Evolutionary conservation across 2,329 filamentous ascomycete species (phyloP), one percentile per base, ranked within the genome.

Genomic region (Fusarium pseudograminearum): DNA sequence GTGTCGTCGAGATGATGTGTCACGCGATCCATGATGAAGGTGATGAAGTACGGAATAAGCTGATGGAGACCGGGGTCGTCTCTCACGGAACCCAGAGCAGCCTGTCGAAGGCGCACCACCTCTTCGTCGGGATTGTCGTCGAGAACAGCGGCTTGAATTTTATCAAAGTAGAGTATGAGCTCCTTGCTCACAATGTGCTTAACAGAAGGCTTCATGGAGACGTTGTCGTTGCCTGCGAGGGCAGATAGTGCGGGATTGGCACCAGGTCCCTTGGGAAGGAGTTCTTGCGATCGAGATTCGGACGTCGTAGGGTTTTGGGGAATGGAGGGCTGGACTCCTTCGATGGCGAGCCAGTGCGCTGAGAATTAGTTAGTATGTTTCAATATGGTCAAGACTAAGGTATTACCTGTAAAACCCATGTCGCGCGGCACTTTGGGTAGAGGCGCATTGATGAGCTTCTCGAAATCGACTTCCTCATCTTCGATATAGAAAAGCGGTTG

Each of bases 381-480:
- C 28, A 4, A 11, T 24, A 24, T 6, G 24, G 33, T 7, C 22
- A 16, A 30, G 18, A 36, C 26, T 18, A 11, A 16, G 11, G 11
- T 62, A 85, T 59, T 83, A 95, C 93, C 92, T 41, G 95, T 98
- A 77, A 98, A 95, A 65, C 90, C 93, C 74, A 96, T 91, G 79
- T 99, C 96, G 51, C 95, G 87, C 34, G 96, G 96, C 31, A 99
- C 94, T 80, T 97, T 98, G 28, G 96, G 96, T 71, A 99, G 82
- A 7, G 96, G 93, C 70, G 94, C 94, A 82, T 99, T 99, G 78
- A 99, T 98, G 72, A 99, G 84, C 84, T 98, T 98, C 83, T 99
- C 96, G 77, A 99, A 98, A 80, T 99, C 96, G 57, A 98, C 91
- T 83, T 99, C 96, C 77, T 99, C 96, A 78, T 99, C 96, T 77